Percentiles rank a stretch among this genome's conserved stretches.
phyloP scores from a whole-genome alignment of 352 stramenopile species.

The Pythium periplocum region DNA sequence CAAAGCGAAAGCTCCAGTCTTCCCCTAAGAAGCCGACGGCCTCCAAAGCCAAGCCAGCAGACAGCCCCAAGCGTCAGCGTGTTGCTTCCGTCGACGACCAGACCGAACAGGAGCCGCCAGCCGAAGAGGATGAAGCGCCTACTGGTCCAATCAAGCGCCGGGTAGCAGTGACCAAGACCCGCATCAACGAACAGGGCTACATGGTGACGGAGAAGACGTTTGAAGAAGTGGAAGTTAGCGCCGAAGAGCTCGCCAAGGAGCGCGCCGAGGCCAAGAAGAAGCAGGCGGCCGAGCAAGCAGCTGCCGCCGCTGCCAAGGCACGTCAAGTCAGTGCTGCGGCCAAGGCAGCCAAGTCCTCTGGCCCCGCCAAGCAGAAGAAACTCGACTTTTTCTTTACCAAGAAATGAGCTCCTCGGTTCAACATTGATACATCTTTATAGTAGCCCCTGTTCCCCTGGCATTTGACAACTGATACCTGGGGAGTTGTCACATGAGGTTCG shows the following conservation, averaged over 20 bases:
- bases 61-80: constrained; percentile 13
- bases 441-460: constrained; percentile 1
- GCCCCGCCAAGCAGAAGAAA: constrained; percentile 60
- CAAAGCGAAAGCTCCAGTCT: not conserved
- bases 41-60: not conserved
- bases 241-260: constrained; percentile 51
- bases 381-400: constrained; percentile 59
- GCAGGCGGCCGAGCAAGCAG: constrained; percentile 28
- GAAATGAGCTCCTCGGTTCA: constrained; percentile 17
- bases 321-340: constrained; percentile 7
- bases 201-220: constrained; percentile 81
- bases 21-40: not conserved
- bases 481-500: constrained; percentile 9
- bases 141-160: constrained; percentile 36
- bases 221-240: constrained; percentile 62
- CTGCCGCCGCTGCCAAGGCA: constrained; percentile 15
- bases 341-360: constrained; percentile 26
- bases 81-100: constrained; percentile 10
- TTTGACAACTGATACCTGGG: not conserved
- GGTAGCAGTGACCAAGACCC: constrained; percentile 59
- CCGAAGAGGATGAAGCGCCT: constrained; percentile 27
- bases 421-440: constrained; percentile 13
- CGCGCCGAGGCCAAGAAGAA: constrained; percentile 40
- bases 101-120: constrained; percentile 12
- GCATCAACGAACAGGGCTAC: constrained; percentile 78